Conservation (phyloP, 2,329 filamentous ascomycete species). For the Elsinoe australis region DNA sequence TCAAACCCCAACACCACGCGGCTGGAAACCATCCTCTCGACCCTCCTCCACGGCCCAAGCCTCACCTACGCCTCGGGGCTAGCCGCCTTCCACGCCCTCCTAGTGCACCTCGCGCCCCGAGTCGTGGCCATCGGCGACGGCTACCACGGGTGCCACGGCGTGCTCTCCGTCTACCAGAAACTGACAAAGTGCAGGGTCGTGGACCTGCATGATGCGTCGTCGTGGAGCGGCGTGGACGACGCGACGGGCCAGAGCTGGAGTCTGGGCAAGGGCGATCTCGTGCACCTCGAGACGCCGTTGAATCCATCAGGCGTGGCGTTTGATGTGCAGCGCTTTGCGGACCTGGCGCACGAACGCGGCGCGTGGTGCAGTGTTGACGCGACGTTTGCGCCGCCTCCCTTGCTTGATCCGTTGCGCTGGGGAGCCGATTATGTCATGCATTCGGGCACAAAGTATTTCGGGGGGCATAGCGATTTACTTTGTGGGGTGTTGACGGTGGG, state of each 20-base stretch:
- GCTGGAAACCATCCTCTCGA: slow-evolving; percentile 72
- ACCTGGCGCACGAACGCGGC: slow-evolving; percentile 62
- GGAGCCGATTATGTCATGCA: slow-evolving; percentile 89
- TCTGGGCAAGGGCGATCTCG: slow-evolving; percentile 68
- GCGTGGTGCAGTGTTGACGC: slow-evolving; percentile 77
- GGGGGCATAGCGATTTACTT: slow-evolving; percentile 88
- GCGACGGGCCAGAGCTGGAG: slow-evolving; percentile 55
- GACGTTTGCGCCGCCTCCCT: slow-evolving; percentile 84
- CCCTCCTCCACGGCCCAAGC: slow-evolving; percentile 60
- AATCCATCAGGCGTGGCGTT: slow-evolving; percentile 83
- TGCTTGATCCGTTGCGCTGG: slow-evolving; percentile 75
- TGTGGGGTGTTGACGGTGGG: slow-evolving; percentile 72
- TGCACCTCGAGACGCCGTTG: slow-evolving; percentile 88
- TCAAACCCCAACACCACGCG: slow-evolving; percentile 72
- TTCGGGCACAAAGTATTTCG: slow-evolving; percentile 90
- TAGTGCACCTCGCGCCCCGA: slow-evolving; percentile 76
- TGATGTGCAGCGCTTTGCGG: slow-evolving; percentile 63
- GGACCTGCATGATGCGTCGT: slow-evolving; percentile 46
- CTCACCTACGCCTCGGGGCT: slow-evolving; percentile 80
- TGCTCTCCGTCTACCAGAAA: slow-evolving; percentile 64
- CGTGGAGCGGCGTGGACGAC: slow-evolving; percentile 27
- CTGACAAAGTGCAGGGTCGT: slow-evolving; percentile 69
- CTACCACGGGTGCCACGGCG: slow-evolving; percentile 91
- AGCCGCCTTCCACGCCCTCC: slow-evolving; percentile 76
- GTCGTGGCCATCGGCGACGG: slow-evolving; percentile 74